Evolutionary conservation across 202 grass and related monocot genomes (phyloP).

Genomic region (Zoysia matrella): DNA sequence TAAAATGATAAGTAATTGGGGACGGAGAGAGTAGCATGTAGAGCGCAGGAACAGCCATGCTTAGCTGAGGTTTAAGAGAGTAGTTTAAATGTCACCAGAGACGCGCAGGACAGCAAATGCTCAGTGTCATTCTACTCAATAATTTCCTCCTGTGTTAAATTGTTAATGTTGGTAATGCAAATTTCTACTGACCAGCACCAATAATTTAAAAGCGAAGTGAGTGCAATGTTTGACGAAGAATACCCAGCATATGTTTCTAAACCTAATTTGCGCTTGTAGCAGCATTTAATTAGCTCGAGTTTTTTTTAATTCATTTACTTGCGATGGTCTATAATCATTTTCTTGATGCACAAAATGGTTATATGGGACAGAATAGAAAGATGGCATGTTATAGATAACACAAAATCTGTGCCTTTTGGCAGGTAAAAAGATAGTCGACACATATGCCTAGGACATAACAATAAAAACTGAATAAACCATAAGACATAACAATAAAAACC

Average conservation of each 20-base stretch:
- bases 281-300: background rate
- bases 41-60: background rate
- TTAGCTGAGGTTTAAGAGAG: background rate
- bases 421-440: constrained; percentile 27
- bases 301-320: background rate
- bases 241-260: constrained; percentile 1
- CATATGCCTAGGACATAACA: constrained; percentile 4
- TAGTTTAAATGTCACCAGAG: constrained; percentile 13
- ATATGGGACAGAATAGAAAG: constrained; percentile 16
- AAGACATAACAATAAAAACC: no score
- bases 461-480: background rate
- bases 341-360: background rate
- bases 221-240: background rate
- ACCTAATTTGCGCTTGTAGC: background rate
- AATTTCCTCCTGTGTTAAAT: no score
- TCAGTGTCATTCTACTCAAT: background rate
- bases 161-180: no score
- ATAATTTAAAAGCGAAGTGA: no score
- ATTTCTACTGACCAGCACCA: no score
- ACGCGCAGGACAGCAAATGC: background rate
- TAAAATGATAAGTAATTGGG: no score
- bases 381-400: constrained; percentile 22
- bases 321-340: constrained; percentile 12
- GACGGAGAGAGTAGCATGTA: no score
- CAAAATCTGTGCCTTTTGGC: constrained; percentile 31